Evolutionary conservation across 2,329 filamentous ascomycete species (phyloP), one percentile per base, ranked within the genome.

Genomic region (Cercospora sp.): DNA sequence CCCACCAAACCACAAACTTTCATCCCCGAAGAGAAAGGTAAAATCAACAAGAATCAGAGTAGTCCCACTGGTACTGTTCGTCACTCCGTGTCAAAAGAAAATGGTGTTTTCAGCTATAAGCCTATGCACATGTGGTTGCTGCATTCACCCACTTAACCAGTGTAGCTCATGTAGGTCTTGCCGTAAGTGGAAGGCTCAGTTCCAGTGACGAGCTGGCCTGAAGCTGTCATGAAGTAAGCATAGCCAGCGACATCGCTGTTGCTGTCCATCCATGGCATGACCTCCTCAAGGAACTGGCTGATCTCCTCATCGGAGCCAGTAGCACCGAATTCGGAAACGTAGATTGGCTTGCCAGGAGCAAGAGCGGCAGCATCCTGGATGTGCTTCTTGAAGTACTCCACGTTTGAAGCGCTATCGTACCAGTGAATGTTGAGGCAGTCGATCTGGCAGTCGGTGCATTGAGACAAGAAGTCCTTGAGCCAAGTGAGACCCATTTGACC

Each of bases 381-480:
- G 78, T 89, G 87, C 45, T 76, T 68, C 72, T 88, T 85, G 79
- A 90, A 88, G 69, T 80, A 81, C 51, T 83, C 78, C 28, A 79
- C 76, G 66, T 82, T 82, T 63, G 81, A 75, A 16, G 84, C 80
- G 48, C 71, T 71, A 64, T 84, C 85, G 80, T 91, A 91, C 87
- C 88, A 90, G 80, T 91, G 89, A 57, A 87, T 81, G 76, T 84
- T 82, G 79, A 88, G 84, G 78, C 88, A 89, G 79, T 90, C 86
- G 68, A 85, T 83, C 42, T 66, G 60, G 62, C 72, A 73, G 26
- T 69, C 65, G 26, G 64, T 71, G 79, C 88, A 90, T 4, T 83
- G 82, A 6, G 70, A 68, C 68, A 89, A 77, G 78, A 85, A 90
- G 51, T 76, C 66, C 67, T 79, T 77, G 64, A 90, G 83, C 85